Conservation (phyloP, 495 filamentous ascomycete species). For the Aspergillus sclerotiicarbonarius region DNA sequence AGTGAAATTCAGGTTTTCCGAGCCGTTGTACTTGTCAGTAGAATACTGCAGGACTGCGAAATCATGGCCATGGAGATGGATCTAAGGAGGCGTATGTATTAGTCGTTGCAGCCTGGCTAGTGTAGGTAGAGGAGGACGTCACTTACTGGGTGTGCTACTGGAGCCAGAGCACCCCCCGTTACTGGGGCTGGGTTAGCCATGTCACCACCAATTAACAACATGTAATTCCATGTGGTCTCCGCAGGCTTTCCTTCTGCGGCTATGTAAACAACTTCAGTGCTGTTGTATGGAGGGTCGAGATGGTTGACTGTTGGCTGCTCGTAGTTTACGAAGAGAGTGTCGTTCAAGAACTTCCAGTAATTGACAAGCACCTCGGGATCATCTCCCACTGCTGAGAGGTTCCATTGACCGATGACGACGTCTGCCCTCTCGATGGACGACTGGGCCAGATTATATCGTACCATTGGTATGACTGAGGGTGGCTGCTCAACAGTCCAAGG, state of each 20-base stretch:
- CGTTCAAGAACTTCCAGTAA: conserved; percentile 7
- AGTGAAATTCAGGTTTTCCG: conserved; percentile 15
- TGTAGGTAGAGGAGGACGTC: conserved; percentile 28
- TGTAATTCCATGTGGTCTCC: conserved; percentile 7
- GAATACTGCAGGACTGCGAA: conserved; percentile 40
- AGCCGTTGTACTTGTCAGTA: conserved; percentile 40
- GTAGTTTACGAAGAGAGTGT: conserved; percentile 13
- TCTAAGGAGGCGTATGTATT: conserved; percentile 20
- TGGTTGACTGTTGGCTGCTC: conserved; percentile 13
- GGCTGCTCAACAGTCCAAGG: neutral
- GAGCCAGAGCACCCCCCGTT: neutral
- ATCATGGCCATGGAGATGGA: conserved; percentile 79
- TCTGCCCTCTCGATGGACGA: neutral
- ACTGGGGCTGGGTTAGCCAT: neutral
- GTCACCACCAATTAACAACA: conserved; percentile 5
- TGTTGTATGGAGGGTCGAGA: conserved; percentile 2
- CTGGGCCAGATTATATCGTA: neutral
- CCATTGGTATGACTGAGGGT: neutral
- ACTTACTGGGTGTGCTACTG: conserved; percentile 9
- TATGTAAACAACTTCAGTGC: conserved; percentile 41
- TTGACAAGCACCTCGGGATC: neutral
- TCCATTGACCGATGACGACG: neutral
- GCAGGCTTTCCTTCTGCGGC: neutral
- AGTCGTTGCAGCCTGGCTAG: too few relatives aligned
- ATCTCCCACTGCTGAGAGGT: neutral